These are phyloP conservation scores for Alternaria novae-zelandiae DNA, from an alignment of 2,329 filamentous ascomycete species.

Conservation along the genomic window DNA sequence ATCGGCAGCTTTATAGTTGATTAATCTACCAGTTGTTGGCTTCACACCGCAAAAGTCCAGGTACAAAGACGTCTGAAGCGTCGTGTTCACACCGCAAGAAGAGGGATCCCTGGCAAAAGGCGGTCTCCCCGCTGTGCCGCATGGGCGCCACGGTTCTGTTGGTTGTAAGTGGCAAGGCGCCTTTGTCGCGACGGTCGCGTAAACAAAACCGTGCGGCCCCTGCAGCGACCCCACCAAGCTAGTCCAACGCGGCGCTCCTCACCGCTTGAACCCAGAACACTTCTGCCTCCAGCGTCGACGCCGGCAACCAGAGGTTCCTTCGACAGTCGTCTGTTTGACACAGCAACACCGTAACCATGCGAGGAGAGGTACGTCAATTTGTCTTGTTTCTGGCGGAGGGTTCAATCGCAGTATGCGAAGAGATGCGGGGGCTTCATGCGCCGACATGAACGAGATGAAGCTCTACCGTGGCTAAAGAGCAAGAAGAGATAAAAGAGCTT, in stretches of 20 bases:
- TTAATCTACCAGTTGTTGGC: background rate
- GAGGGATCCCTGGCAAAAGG: background rate
- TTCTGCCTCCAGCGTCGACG: slow-evolving; percentile 18
- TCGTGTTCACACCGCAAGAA: background rate
- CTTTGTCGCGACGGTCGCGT: slow-evolving; percentile 21
- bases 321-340: slow-evolving; percentile 45
- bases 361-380: slow-evolving; percentile 48
- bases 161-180: slow-evolving; percentile 14
- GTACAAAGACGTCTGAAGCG: too few relatives aligned
- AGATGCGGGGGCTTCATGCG: slow-evolving; percentile 11
- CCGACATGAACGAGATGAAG: slow-evolving; percentile 5
- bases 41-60: too few relatives aligned
- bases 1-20: background rate
- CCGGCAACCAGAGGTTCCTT: slow-evolving; percentile 24
- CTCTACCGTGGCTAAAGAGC: background rate
- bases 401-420: background rate
- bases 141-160: background rate
- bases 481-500: background rate
- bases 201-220: slow-evolving; percentile 18
- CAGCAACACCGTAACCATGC: slow-evolving; percentile 46
- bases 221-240: slow-evolving; percentile 30
- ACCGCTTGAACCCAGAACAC: slow-evolving; percentile 20
- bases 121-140: slow-evolving; percentile 2
- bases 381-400: background rate
- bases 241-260: slow-evolving; percentile 24